Conservation (phyloP, 352 stramenopile species). For the Phytophthora meadii region DNA sequence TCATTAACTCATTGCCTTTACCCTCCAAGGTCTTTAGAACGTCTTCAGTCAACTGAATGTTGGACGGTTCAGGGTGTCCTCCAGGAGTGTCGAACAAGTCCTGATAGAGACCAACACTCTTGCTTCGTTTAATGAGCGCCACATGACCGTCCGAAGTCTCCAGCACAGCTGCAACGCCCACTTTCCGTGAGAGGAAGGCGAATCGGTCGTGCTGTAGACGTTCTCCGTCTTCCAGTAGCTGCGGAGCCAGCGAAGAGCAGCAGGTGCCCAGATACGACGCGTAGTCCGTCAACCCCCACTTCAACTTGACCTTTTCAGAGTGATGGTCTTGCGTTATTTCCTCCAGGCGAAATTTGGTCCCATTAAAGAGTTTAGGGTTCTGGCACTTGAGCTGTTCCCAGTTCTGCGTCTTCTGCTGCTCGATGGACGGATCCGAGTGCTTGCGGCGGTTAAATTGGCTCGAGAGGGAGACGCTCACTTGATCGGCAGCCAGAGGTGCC, state of each 20-base stretch:
- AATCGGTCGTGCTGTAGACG: constrained; percentile 35
- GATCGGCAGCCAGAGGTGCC: constrained; percentile 31
- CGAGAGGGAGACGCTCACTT: constrained; percentile 58
- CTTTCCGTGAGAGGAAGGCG: constrained; percentile 78
- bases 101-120: constrained; percentile 74
- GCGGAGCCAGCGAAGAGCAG: constrained; percentile 49
- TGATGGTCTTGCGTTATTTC: neutral
- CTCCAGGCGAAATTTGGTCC: constrained; percentile 67
- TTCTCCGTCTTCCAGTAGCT: constrained; percentile 47
- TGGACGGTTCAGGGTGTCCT: constrained; percentile 75
- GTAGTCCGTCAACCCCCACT: constrained; percentile 75
- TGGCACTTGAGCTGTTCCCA: constrained; percentile 47
- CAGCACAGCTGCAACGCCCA: constrained; percentile 76
- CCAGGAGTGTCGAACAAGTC: constrained; percentile 79
- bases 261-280: constrained; percentile 80
- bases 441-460: constrained; percentile 42
- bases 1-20: constrained; percentile 2
- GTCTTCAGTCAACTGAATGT: constrained; percentile 44
- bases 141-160: constrained; percentile 70
- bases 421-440: constrained; percentile 53
- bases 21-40: constrained; percentile 33
- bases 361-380: constrained; percentile 75
- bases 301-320: constrained; percentile 28
- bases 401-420: constrained; percentile 43
- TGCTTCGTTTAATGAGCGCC: constrained; percentile 73